Base-by-base conservation (phyloP, 2,329 filamentous ascomycete species). In the Pyrenophora teres region DNA sequence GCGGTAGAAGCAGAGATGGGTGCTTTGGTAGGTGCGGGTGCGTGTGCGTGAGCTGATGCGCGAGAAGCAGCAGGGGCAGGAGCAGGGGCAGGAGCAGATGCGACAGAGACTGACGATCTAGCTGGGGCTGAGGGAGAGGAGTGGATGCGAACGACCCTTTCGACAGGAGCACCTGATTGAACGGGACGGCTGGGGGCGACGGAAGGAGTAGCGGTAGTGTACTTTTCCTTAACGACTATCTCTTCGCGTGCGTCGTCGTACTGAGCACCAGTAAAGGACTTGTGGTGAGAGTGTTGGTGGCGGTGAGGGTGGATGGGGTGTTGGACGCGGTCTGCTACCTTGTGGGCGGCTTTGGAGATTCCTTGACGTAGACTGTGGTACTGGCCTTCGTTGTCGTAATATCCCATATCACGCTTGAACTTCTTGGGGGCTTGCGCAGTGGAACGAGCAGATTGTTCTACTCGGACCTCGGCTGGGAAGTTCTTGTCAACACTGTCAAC, bases 11-110 rank as follows among this genome's bases (percentile, higher is more conserved):
- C 44, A 36, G 52, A 60, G 46, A 56, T 61, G 10, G 49, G 23
- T 13, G 44, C 36, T 30, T 25, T 25, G 23, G 45, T 46, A 44
- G 55, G 46, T 47, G 45, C 50, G 23, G 42, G n/a, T n/a, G n/a
- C n/a, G n/a, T n/a, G 37, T 50, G 58, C 52, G 50, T 57, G 59
- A 52, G 61, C 61, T 48, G 50, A 41, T 38, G 52, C 60, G 47
- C 55, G 61, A 12, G 49, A 23, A n/a, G 44, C 36, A 44, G 80
- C 92, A 92, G 81, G 97, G 90, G 83, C 96, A 92, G 86, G 97
- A 89, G 87, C 54, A 40, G 6, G 23, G 7, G 23, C 92, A 92
- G 81, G 97, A 90, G 83, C 96, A 92, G 86, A 97, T 89, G 87
- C 54, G 42, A 40, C 40, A 32, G 90, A 95, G 64, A 40, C 49